Evolutionary conservation across 1,284 basidiomycete species (phyloP), one percentile per base, ranked within the genome.

Genomic region (Porphyrellus sp.): DNA sequence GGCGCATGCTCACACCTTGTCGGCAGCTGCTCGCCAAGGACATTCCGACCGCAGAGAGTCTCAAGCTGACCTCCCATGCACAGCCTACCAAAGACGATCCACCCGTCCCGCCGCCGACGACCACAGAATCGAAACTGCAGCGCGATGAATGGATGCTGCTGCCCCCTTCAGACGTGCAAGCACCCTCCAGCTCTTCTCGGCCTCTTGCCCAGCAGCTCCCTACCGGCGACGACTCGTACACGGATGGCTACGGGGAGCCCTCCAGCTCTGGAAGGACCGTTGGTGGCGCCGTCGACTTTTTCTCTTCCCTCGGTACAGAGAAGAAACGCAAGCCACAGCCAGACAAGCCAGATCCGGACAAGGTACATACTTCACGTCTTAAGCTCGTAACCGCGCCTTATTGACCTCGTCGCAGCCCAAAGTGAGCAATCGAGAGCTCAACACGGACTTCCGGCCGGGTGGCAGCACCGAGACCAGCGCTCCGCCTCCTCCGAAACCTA

Each of bases 111-210:
- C 73, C 72, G 7, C 60, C 72, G 12, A 58, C 69, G 3, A 68
- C 66, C 7, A 72, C 80, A 2, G 79, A 82, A 54, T 74, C 79
- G 0, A 70, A 74, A 18, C 64, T 87, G 21, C 78, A 85, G 62
- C 80, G 93, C 18, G 92, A 94, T 59, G 85, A 91, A 33, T 96
- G 93, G 94, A 96, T 97, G 94, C 72, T 92, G n/a, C 72, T 78
- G 27, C 80, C 81, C 7, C 61, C 74, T 6, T 60, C 65, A 3
- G 52, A 61, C 28, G 51, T 61, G 1, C 59, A 53, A 8, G 54
- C 66, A 21, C 60, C 70, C 18, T 59, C 69, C 54, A 54, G 61
- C 31, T 42, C 65, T 52, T 56, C 63, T 20, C 54, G 59, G 27
- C 53, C 63, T 5, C 62, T 54, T 3, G 53, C 49, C 4, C 65